Conservation (phyloP, 345 rosid species). For the Brassica incana region DNA sequence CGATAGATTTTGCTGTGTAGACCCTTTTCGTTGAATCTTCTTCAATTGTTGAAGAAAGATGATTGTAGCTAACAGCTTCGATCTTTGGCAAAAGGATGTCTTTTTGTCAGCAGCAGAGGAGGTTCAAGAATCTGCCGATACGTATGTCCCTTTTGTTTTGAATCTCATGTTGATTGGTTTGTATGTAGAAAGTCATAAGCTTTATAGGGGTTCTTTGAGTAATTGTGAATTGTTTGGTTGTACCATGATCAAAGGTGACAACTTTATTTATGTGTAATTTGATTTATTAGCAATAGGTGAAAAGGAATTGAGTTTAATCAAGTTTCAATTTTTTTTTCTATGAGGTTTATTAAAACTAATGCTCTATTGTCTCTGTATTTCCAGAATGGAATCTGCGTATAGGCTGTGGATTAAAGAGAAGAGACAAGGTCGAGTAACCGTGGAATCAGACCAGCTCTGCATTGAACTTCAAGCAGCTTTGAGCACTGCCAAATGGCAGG, state of each 20-base stretch:
- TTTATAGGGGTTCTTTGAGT: not conserved
- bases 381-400: slow-evolving; percentile 86
- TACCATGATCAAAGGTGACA: not conserved
- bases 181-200: not conserved
- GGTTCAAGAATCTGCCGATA: slow-evolving; percentile 87
- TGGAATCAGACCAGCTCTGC: slow-evolving; percentile 53
- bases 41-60: slow-evolving; percentile 48
- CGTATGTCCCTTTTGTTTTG: slow-evolving; percentile 41
- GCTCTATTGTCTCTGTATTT: not conserved
- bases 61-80: slow-evolving; percentile 85
- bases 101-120: slow-evolving; percentile 92
- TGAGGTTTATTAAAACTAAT: not conserved
- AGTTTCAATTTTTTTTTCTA: not conserved
- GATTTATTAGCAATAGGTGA: not conserved
- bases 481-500: slow-evolving; percentile 98
- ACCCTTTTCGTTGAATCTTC: slow-evolving; percentile 5
- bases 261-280: not conserved
- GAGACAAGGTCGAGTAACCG: slow-evolving; percentile 42
- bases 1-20: not conserved
- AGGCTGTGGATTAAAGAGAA: slow-evolving; percentile 69
- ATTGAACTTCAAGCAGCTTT: slow-evolving; percentile 76
- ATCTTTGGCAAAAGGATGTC: slow-evolving; percentile 80
- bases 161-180: not conserved
- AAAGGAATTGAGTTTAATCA: slow-evolving; percentile 4
- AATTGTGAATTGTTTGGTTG: not conserved